A percentile compares a stretch with the other conserved stretches of the same genome.
These are phyloP conservation scores for Endocalyx cinctus DNA, from an alignment of 2,329 filamentous ascomycete genomes.

Conservation along the genomic window DNA sequence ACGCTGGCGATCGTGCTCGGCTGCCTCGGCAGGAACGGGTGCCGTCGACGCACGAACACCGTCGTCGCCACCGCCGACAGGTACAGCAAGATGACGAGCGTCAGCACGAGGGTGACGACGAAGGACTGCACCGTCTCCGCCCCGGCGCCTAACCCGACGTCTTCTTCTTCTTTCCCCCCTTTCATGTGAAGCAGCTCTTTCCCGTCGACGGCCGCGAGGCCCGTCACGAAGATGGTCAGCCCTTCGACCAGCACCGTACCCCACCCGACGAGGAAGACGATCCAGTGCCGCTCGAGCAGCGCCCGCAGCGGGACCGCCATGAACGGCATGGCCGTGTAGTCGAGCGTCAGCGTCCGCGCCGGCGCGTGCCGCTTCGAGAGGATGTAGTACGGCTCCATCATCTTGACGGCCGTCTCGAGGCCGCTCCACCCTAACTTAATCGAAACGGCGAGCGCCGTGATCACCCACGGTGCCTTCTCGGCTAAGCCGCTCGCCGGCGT, in stretches of 20 bases:
- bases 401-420: slow-evolving; percentile 64
- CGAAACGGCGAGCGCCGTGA: slow-evolving; percentile 60
- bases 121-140: slow-evolving; percentile 62
- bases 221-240: slow-evolving; percentile 63
- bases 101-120: slow-evolving; percentile 58
- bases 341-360: slow-evolving; percentile 61
- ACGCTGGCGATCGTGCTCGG: slow-evolving; percentile 74
- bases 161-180: slow-evolving; percentile 6
- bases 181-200: slow-evolving; percentile 47
- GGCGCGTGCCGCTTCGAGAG: slow-evolving; percentile 62
- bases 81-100: slow-evolving; percentile 61
- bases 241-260: slow-evolving; percentile 71
- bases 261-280: slow-evolving; percentile 65
- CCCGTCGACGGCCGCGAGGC: slow-evolving; percentile 61
- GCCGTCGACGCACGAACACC: slow-evolving; percentile 58
- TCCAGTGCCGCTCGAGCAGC: slow-evolving; percentile 57
- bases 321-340: slow-evolving; percentile 70
- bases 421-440: slow-evolving; percentile 66
- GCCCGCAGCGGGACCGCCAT: slow-evolving; percentile 60
- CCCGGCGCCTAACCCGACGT: slow-evolving; percentile 40
- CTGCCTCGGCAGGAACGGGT: slow-evolving; percentile 71
- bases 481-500: slow-evolving; percentile 49
- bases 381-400: slow-evolving; percentile 72
- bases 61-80: slow-evolving; percentile 55
- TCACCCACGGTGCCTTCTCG: slow-evolving; percentile 58